These are phyloP conservation scores for Thoreauomyces humboldtii DNA, from an alignment of 192 early-diverging fungal genomes.

Conservation along the genomic window DNA sequence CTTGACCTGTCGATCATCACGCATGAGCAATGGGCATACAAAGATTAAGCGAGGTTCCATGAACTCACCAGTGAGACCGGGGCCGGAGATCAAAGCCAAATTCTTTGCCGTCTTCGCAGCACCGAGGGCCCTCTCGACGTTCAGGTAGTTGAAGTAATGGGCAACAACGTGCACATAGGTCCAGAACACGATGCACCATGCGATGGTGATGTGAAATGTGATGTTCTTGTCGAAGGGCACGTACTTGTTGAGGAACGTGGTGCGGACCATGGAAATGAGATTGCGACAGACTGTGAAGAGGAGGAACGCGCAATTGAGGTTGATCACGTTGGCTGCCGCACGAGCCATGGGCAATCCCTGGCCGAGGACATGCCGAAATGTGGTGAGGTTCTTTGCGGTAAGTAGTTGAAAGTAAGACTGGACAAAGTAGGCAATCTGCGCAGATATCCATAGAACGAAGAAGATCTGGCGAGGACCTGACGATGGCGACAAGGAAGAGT, in stretches of 20 bases:
- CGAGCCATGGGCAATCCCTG: slow-evolving; percentile 53
- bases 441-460: slow-evolving; percentile 36
- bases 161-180: slow-evolving; percentile 65
- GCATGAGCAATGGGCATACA: background rate
- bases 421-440: slow-evolving; percentile 48
- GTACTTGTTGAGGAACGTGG: slow-evolving; percentile 70
- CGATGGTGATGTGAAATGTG: slow-evolving; percentile 77
- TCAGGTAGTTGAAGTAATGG: slow-evolving; percentile 80
- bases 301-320: slow-evolving; percentile 75
- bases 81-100: slow-evolving; percentile 64
- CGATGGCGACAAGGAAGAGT: background rate
- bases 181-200: slow-evolving; percentile 75
- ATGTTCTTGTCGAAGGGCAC: slow-evolving; percentile 85
- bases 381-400: slow-evolving; percentile 37
- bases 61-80: slow-evolving; percentile 50
- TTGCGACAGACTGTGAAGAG: slow-evolving; percentile 82
- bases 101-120: slow-evolving; percentile 35
- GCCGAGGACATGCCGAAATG: slow-evolving; percentile 42
- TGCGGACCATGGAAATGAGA: slow-evolving; percentile 70
- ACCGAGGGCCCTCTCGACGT: slow-evolving; percentile 46
- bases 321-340: slow-evolving; percentile 62
- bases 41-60: background rate
- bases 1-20: slow-evolving; percentile 62
- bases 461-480: slow-evolving; percentile 45
- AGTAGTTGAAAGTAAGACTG: slow-evolving; percentile 36